Base-by-base conservation (phyloP, 2,329 filamentous ascomycete species). In the Chaetomiaceae sp. region DNA sequence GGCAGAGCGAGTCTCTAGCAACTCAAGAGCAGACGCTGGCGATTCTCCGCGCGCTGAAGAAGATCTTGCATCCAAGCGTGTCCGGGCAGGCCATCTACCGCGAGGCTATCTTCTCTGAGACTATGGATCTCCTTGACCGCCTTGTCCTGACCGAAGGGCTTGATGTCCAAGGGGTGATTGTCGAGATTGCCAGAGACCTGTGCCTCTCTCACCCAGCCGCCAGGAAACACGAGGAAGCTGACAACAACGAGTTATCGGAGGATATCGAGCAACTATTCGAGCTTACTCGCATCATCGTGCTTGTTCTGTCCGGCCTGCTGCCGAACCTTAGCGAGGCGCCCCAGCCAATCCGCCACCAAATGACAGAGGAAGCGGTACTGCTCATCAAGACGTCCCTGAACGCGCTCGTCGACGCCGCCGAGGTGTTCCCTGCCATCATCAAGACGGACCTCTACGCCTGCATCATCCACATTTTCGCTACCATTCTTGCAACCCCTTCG, bases 231-330 rank as follows among this genome's bases (percentile, higher is more conserved):
- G 74, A 81, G 52, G 74, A 78, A 52, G 70, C 75, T 24, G 80
- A 84, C 32, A 86, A 89, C 42, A 83, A 83, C 14, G 85, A 93
- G 62, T 71, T 98, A 10, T 95, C 88, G 0, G 93, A 98, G 60
- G 93, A 98, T 61, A 95, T 98, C 52, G 93, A 98, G 61, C 93
- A 98, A 66, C 76, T 98, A 0, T 98, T 98, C 59, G 93, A 98
- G 66, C 74, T 98, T 38, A 98, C 93, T 0, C 81, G 93, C 53
- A 95, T 96, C 62, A 96, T 97, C 53, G 91, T 97, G 14, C 74
- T 98, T 8, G 91, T 97, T 2, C 74, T 98, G 22, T 86, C 89
- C 0, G 88, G 90, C 1, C 72, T 96, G 32, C 72, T 98, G 18
- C 93, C 94, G 4, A 94, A 91, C 50, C 71, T 94, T 4, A 79